Evolutionary conservation across 768 basidiomycete species (phyloP).

Genomic region (Ephemerocybe angulata): DNA sequence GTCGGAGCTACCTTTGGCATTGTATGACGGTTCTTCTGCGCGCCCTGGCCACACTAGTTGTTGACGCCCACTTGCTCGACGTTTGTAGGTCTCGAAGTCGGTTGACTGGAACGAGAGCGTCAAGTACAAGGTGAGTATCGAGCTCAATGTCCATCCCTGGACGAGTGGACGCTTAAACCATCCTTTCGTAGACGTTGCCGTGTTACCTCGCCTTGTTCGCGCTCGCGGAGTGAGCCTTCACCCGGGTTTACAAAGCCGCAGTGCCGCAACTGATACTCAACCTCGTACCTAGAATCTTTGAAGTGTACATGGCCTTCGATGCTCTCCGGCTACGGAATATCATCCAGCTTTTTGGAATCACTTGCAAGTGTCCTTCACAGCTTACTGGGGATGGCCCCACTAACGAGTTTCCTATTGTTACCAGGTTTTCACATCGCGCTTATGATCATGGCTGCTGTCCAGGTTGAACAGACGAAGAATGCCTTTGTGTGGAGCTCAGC

Average conservation of each 20-base stretch:
- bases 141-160: not conserved
- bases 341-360: conserved; percentile 73
- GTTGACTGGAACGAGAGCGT: no score
- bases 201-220: conserved; percentile 85
- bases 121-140: conserved; percentile 49
- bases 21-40: conserved; percentile 33
- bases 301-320: conserved; percentile 77
- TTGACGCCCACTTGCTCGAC: conserved; percentile 41
- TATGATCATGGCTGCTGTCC: conserved; percentile 69
- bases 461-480: conserved; percentile 68
- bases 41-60: conserved; percentile 39
- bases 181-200: conserved; percentile 58
- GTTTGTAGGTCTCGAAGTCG: no score
- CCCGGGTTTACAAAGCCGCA: not conserved
- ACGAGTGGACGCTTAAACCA: not conserved
- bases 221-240: conserved; percentile 63
- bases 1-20: conserved; percentile 66
- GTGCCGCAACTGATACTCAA: conserved; percentile 5
- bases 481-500: conserved; percentile 43
- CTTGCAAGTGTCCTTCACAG: conserved; percentile 40
- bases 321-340: conserved; percentile 76
- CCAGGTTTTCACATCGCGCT: conserved; percentile 74
- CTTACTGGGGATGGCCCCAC: not conserved
- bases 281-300: conserved; percentile 57
- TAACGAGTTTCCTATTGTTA: not conserved